Evolutionary conservation across 495 filamentous ascomycete species (phyloP), one percentile per base, ranked within the genome.

Genomic region (Chaetomium cochliodes): DNA sequence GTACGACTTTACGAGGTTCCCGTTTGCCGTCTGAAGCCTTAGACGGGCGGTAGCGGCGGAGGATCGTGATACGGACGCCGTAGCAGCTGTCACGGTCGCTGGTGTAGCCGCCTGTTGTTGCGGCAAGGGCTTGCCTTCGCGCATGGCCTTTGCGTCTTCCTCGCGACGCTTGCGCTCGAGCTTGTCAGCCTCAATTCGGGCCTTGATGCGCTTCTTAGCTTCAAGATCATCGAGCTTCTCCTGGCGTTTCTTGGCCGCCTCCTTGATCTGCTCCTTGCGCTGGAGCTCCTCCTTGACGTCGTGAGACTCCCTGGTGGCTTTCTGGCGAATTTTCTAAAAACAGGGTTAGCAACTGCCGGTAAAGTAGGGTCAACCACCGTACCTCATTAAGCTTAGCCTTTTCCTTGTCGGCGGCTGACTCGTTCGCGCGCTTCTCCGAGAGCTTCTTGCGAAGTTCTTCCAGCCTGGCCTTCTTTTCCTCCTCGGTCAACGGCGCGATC

Each of bases 371-470:
- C 2, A 3, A 23, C 15, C 8, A 1, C 15, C 37, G 22, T 76
- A 90, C 91, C 78, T 98, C 94, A 70, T 99, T 99, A 67, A 86
- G 84, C 84, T 93, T 96, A 69, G 87, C 84, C 68, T 93, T 91
- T 52, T 88, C 81, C 77, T 91, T 93, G 63, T 98, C 93, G 65
- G 87, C 79, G 28, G 86, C 81, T 0, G 86, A 83, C 73, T 90
- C 85, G n/a, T 74, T 80, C 1, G 87, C 86, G 56, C 84, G 81
- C 82, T 94, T 97, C 60, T 81, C 90, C 51, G 86, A 86, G 22
- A 93, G 78, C 70, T 86, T 90, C 66, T 85, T 79, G 49, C 87
- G 81, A 30, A 97, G 82, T 65, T 93, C 91, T 58, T 85, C 82
- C 16, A 99, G 83, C 61, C 83, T 87, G 25, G 85, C 82, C 70